A percentile compares a stretch with the other conserved stretches of the same genome.
phyloP scores from a whole-genome alignment of 2,329 filamentous ascomycete species.

The Paramyrothecium sp. region DNA sequence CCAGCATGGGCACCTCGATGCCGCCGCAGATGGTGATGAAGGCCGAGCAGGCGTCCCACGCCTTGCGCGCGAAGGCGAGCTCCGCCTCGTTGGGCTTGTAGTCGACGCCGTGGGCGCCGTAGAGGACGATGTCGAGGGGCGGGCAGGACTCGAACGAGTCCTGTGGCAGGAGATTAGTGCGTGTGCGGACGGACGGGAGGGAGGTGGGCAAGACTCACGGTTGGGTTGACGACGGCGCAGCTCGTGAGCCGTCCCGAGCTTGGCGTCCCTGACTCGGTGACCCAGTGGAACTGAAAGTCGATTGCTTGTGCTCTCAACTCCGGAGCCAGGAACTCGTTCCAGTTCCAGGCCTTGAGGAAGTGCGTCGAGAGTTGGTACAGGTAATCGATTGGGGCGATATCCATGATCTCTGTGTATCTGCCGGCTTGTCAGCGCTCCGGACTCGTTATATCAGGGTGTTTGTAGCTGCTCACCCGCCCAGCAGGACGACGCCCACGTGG shows the following conservation, averaged over 20 bases:
- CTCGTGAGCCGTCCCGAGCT: slow-evolving; percentile 17
- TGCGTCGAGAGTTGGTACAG: slow-evolving; percentile 16
- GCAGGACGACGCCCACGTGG: slow-evolving; percentile 12
- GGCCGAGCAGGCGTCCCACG: slow-evolving; percentile 28
- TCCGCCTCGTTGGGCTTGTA: slow-evolving; percentile 31
- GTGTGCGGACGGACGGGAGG: neutral
- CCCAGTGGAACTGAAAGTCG: slow-evolving; percentile 32
- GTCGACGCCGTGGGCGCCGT: slow-evolving; percentile 29
- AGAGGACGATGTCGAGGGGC: slow-evolving; percentile 37
- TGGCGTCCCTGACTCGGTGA: slow-evolving; percentile 22
- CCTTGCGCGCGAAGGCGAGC: slow-evolving; percentile 32
- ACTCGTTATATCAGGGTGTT: neutral
- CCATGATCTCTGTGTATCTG: slow-evolving; percentile 29
- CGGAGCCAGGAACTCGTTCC: slow-evolving; percentile 7
- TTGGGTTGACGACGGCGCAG: slow-evolving; percentile 23
- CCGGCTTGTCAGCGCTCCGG: neutral
- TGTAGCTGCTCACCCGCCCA: slow-evolving; percentile 7
- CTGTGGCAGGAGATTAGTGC: slow-evolving; percentile 14
- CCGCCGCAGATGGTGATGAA: slow-evolving; percentile 40
- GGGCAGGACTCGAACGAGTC: slow-evolving; percentile 38
- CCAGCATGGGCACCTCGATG: slow-evolving; percentile 23
- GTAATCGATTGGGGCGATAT: slow-evolving; percentile 30
- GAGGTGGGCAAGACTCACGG: slow-evolving; percentile 19
- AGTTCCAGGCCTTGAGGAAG: slow-evolving; percentile 8
- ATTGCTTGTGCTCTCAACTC: slow-evolving; percentile 18